Conservation (phyloP, 2,329 filamentous ascomycete genomes). For the Thielaviopsis musarum region DNA sequence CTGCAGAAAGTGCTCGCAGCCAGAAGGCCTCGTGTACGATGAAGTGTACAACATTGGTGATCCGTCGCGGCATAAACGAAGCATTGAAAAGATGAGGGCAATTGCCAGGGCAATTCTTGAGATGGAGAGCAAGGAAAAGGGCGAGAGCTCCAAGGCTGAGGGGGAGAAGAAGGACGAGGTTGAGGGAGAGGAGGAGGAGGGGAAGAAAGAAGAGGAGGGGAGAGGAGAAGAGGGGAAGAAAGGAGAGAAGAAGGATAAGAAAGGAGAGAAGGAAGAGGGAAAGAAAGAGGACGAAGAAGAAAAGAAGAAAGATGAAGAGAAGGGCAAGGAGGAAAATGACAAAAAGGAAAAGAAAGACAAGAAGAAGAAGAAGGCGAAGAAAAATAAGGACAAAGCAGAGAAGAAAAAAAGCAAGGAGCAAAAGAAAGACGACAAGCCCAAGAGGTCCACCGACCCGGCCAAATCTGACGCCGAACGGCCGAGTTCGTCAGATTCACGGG, state of each 20-base stretch:
- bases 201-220: background rate
- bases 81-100: background rate
- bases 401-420: background rate
- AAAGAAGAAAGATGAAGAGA: background rate
- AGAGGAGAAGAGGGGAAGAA: background rate
- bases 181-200: background rate
- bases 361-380: background rate
- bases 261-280: background rate
- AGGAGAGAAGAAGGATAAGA: background rate
- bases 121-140: background rate
- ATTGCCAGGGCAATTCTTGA: background rate
- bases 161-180: background rate
- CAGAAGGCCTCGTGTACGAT: background rate
- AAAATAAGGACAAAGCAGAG: background rate
- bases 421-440: too few species aligned
- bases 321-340: background rate
- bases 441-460: background rate
- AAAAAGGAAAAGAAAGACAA: background rate
- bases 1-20: background rate
- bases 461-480: background rate
- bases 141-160: background rate
- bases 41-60: background rate
- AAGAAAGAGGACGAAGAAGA: background rate
- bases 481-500: background rate
- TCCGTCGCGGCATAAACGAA: background rate